Base-by-base conservation (phyloP, 2,329 filamentous ascomycete genomes). In the Penicillium polonicum region DNA sequence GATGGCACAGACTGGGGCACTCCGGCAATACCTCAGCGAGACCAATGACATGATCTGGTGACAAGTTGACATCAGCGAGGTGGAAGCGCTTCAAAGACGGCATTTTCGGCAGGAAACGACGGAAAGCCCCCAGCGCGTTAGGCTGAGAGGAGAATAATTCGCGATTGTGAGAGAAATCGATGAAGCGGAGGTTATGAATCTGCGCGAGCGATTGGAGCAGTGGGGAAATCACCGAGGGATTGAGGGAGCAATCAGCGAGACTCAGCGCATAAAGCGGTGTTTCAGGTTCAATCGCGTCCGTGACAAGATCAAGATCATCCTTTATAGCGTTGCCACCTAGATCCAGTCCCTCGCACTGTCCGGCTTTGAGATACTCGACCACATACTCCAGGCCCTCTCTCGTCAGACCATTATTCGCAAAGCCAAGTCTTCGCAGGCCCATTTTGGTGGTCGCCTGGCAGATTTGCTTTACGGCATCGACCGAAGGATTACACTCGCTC, bases 1-100 rank as follows among this genome's bases (percentile, higher is more conserved):
- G 81, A 75, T 97, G 93, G 8, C 92, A 92, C 35, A 99, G 81
- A 42, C 84, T 85, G 41, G 83, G 85, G 50, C 89, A 87, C 72
- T 99, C 94, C 0, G 94, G 92, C 7, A 97, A 78, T 35, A 97
- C 86, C 72, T 99, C 94, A 3, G 92, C 90, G 15, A 97, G 80
- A 7, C 91, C 90, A 70, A 97, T 97, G 8, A 88, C 90, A 75
- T 97, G 92, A 68, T 94, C 91, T 0, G 93, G 83, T 2, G 86
- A 88, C 79, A 99, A 85, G 41, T 88, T 86, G 23, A 95, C 91
- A 74, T 96, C 90, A 21, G 87, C 84, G 4, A 99, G 82, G 72
- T 97, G 92, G 58, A 99, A 85, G 17, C 94, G 86, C 72, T 92
- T 96, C 31, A 99, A 74, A 4, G 82, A 80, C 31, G 83, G 79